Conservation (phyloP, 768 basidiomycete genomes). For the Xerocomellus chrysenteron region DNA sequence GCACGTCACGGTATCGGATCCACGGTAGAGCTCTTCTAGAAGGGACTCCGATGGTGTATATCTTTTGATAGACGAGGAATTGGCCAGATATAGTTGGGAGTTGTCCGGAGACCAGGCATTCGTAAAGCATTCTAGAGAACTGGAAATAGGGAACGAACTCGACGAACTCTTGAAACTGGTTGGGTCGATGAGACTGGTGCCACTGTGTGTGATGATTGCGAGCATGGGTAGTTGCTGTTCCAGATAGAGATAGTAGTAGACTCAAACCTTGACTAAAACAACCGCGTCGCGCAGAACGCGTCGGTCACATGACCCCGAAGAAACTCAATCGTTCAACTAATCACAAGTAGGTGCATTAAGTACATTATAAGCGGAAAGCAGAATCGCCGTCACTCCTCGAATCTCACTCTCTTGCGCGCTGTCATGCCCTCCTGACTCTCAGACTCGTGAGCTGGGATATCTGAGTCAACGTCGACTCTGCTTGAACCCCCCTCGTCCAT, state of each 20-base stretch:
- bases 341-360: background rate
- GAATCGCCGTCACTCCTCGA: conserved; percentile 8
- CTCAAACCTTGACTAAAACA: too few relatives aligned
- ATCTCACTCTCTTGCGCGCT: conserved; percentile 24
- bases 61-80: conserved; percentile 45
- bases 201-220: conserved; percentile 48
- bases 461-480: conserved; percentile 12
- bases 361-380: background rate
- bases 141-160: conserved; percentile 40
- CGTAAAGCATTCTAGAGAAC: conserved; percentile 25
- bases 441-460: background rate
- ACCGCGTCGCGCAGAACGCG: conserved; percentile 20
- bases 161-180: conserved; percentile 45
- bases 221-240: conserved; percentile 43
- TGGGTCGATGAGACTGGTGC: conserved; percentile 50
- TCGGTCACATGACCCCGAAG: conserved; percentile 22
- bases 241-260: background rate
- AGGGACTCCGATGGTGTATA: conserved; percentile 50
- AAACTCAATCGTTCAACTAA: background rate
- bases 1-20: conserved; percentile 27
- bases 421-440: background rate
- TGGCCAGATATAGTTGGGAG: conserved; percentile 52
- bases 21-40: conserved; percentile 43
- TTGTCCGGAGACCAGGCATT: conserved; percentile 59
- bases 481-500: background rate